Evolutionary conservation across 768 basidiomycete genomes (phyloP), one percentile per base, ranked within the genome.

Genomic region (Royoungia palumana): DNA sequence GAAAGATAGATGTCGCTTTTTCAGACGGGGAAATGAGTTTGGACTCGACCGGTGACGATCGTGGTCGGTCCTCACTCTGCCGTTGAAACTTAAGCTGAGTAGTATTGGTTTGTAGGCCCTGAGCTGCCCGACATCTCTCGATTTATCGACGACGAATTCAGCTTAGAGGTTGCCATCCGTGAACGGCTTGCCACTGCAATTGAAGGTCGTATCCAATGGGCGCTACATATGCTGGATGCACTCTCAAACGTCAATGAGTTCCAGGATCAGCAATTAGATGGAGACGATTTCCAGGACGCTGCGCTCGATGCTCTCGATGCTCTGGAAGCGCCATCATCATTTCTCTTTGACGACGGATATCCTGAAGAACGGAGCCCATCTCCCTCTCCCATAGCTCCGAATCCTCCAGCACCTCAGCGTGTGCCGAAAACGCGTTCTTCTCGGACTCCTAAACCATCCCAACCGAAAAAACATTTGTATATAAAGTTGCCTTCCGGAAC

Each of bases 121-220:
- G 46, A 37, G 24, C 52, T 51, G 14, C 38, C 43, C 35, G 37
- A 56, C 19, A 38, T 59, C 24, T 47, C 46, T 50, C 59, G 45
- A 16, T 40, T 54, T 40, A 48, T 68, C 35, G 30, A 41, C 3
- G 70, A 78, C 34, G 77, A 78, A 49, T 46, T 78, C 2, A 66
- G 71, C 53, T 57, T 76, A 32, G 76, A 78, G 49, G 66, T 79
- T 17, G 61, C 70, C 17, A 55, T 78, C 17, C 67, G 75, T 34
- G 57, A 71, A 47, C 67, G 75, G 19, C 61, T 78, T 38, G 63
- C 63, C 11, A 65, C 65, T n/a, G 72, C 74, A 10, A 62, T 75
- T 2, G 65, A 74, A 47, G 72, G 75, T 19, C 70, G 77, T 22
- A 66, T 79, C 14, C 68, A 71, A 34, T 78, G 76, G 76, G 75